Base-by-base conservation (phyloP, 2,329 filamentous ascomycete genomes). In the Nigrospora sphaerica region DNA sequence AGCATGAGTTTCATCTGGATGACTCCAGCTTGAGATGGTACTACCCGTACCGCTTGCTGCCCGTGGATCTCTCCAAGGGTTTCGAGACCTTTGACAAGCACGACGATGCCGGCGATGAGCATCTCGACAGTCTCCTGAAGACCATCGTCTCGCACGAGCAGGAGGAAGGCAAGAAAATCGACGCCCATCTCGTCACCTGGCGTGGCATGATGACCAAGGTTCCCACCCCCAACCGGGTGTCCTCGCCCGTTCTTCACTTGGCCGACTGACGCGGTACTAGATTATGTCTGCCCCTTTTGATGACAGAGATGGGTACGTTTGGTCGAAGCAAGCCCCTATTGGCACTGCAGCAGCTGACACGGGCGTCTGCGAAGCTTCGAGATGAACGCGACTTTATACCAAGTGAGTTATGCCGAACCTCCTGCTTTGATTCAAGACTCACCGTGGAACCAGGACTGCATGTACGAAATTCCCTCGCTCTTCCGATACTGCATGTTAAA, bases 181-280 rank as follows among this genome's bases (percentile, higher is more conserved):
- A 90, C 50, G 85, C 86, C 2, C 82, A 95, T 56, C 64, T 97
- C 39, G 76, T 97, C 44, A 97, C 92, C 2, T 98, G 92, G 92
- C 77, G 93, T 58, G 93, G 93, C 34, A 96, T 97, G 89, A 91
- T 98, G 85, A 97, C 93, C 52, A 98, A 96, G 77, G 89, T 91
- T 62, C 45, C 66, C 4, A 9, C 23, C 23, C 23, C 23, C 7
- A 9, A 2, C 23, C 23, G 23, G 6, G 23, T 28, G 7, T 28
- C 23, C 23, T 28, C 7, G 23, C 23, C 23, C 23, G 23, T 28
- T 19, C 16, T 18, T 3, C 16, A 11, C 10, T 28, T 10, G 23
- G 23, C 34, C 31, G 13, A 34, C 50, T 57, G 40, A 55, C 38
- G 16, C 9, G 12, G 14, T 6, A 23, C 17, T 52, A 95, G 88